Percentiles rank a stretch among this genome's conserved stretches.
Evolutionary conservation across 1,139 yeast genomes (phyloP).

Genomic region (Debaryomyces psychrophilus): DNA sequence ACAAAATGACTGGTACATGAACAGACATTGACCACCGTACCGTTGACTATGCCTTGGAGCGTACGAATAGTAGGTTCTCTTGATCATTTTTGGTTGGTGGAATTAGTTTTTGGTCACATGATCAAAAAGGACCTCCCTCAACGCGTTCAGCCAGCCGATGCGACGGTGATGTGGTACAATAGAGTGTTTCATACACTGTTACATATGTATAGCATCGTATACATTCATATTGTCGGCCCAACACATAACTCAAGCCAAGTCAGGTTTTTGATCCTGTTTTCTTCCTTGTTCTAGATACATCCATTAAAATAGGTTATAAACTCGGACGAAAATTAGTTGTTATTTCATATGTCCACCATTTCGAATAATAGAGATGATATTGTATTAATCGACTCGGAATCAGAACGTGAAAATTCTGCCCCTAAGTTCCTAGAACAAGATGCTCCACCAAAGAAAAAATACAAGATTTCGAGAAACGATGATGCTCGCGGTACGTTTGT

Average conservation of each 20-base stretch:
- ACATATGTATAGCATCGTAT: background rate
- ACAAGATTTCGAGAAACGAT: constrained; percentile 11
- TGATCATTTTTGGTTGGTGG: background rate
- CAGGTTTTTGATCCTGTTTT: background rate
- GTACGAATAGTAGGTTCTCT: background rate
- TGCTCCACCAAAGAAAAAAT: constrained; percentile 13
- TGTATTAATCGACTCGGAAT: constrained; percentile 24
- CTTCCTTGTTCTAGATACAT: background rate
- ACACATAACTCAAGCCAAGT: background rate
- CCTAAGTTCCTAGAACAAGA: background rate
- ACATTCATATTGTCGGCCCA: background rate
- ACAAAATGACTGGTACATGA: too few species aligned
- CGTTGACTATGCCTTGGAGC: background rate
- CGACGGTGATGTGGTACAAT: constrained; percentile 1
- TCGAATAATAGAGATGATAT: constrained; percentile 16
- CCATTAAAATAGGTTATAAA: background rate
- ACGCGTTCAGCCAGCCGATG: constrained; percentile 1
- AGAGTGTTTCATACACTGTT: background rate
- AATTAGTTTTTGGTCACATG: background rate
- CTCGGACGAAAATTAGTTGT: background rate
- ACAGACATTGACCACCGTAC: too few species aligned
- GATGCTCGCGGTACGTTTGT: constrained; percentile 1
- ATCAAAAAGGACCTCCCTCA: background rate
- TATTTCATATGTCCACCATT: constrained; percentile 8
- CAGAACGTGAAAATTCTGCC: constrained; percentile 17